Evolutionary conservation across 225 moss, liverwort and hornwort species (phyloP).

Genomic region (Sphagnum contortum): DNA sequence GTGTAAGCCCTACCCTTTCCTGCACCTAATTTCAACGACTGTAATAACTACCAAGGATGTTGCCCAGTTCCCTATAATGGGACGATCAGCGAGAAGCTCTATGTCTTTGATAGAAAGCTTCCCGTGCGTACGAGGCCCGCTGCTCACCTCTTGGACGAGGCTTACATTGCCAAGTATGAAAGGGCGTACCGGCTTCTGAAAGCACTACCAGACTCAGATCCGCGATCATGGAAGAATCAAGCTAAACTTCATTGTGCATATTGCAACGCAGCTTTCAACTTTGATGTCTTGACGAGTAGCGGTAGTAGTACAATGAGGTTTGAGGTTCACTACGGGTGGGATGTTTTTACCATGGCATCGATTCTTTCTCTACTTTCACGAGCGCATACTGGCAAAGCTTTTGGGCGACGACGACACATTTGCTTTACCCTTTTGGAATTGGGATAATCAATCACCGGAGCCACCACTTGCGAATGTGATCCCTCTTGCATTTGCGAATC

Average conservation of each 20-base stretch:
- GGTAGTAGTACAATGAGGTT: no score
- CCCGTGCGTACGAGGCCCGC: conserved; percentile 17
- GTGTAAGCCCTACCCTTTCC: conserved; percentile 14
- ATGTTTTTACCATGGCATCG: conserved; percentile 58
- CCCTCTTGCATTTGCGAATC: conserved; percentile 15
- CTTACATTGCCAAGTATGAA: conserved; percentile 8
- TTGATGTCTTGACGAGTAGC: background rate
- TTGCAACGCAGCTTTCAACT: conserved; percentile 29
- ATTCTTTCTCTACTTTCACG: conserved; percentile 48
- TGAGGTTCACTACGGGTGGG: conserved; percentile 46
- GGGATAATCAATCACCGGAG: conserved; percentile 20
- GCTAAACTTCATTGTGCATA: conserved; percentile 44
- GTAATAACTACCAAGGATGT: conserved; percentile 23
- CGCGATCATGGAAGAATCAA: conserved; percentile 34
- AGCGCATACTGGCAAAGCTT: conserved; percentile 33
- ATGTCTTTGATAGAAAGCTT: conserved; percentile 6
- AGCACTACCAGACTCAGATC: conserved; percentile 40
- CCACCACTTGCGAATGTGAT: background rate
- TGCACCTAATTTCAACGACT: conserved; percentile 10
- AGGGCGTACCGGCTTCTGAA: conserved; percentile 27
- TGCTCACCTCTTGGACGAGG: conserved; percentile 11
- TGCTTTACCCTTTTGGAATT: conserved; percentile 44
- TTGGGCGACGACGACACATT: conserved; percentile 34
- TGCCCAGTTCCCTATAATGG: conserved; percentile 35
- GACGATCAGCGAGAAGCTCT: conserved; percentile 7